Conservation (phyloP, 129 eudicot species). For the Ambrosia artemisiifolia region DNA sequence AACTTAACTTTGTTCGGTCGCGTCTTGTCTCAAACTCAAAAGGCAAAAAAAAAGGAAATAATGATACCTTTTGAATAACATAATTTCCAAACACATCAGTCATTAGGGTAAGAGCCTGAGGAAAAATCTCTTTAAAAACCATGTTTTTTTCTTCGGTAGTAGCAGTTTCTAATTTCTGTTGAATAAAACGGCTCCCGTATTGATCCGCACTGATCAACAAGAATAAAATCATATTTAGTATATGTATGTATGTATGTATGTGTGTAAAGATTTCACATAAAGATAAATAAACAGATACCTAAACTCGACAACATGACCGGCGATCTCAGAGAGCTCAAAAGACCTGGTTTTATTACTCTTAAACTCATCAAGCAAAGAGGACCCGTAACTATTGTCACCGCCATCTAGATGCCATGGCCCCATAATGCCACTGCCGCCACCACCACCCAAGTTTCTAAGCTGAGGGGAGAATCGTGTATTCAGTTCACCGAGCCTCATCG, state of each 20-base stretch:
- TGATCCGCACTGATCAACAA: slow-evolving; percentile 68
- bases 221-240: not conserved
- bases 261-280: not conserved
- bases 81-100: slow-evolving; percentile 95
- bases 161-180: slow-evolving; percentile 90
- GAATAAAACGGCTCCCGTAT: slow-evolving; percentile 92
- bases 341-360: slow-evolving; percentile 86
- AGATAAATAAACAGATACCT: slow-evolving; percentile 40
- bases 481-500: slow-evolving; percentile 72
- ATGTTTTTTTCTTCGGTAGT: slow-evolving; percentile 77
- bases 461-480: slow-evolving; percentile 58
- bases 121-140: slow-evolving; percentile 83
- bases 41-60: not conserved
- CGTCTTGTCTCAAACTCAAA: not conserved
- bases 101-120: slow-evolving; percentile 84
- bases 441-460: slow-evolving; percentile 65
- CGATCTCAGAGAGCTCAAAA: slow-evolving; percentile 89
- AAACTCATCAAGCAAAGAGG: slow-evolving; percentile 86
- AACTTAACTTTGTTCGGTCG: not conserved
- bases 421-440: slow-evolving; percentile 51
- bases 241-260: no score
- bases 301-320: slow-evolving; percentile 93
- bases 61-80: slow-evolving; percentile 81
- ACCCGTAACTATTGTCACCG: slow-evolving; percentile 56
- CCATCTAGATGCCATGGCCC: slow-evolving; percentile 86